Evolutionary conservation across 83 land plant species (phyloP).

Genomic region (Diphasiastrum complanatum): DNA sequence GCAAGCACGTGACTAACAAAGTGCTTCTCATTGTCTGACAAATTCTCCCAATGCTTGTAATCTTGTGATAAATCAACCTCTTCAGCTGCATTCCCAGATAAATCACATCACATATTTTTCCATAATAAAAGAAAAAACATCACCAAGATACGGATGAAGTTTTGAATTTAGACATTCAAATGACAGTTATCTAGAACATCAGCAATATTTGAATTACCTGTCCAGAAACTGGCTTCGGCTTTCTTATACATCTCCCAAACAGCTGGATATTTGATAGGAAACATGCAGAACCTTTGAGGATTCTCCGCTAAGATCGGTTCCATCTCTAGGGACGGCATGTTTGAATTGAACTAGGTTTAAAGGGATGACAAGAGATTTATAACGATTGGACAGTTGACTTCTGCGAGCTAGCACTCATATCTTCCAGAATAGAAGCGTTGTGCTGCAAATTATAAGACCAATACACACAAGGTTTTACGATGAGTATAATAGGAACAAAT

Average conservation of each 20-base stretch:
- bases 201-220: slow-evolving; percentile 26
- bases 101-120: not conserved
- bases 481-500: too few relatives aligned
- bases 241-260: slow-evolving; percentile 88
- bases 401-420: too few relatives aligned
- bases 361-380: too few relatives aligned
- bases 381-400: too few relatives aligned
- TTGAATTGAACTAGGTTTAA: too few relatives aligned
- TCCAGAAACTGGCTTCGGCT: slow-evolving; percentile 72
- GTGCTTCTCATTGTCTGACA: slow-evolving; percentile 40
- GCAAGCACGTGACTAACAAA: slow-evolving; percentile 67
- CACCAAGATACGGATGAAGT: not conserved
- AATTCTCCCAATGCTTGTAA: slow-evolving; percentile 48
- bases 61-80: slow-evolving; percentile 75
- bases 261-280: slow-evolving; percentile 51
- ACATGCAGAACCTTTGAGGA: slow-evolving; percentile 59
- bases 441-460: too few relatives aligned
- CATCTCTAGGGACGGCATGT: too few relatives aligned
- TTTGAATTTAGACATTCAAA: not conserved
- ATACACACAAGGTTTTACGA: too few relatives aligned
- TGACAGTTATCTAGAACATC: not conserved
- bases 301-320: slow-evolving; percentile 47
- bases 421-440: too few relatives aligned
- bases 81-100: slow-evolving; percentile 43
- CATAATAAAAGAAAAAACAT: not conserved